Evolutionary conservation across 495 filamentous ascomycete genomes (phyloP), one percentile per base, ranked within the genome.

Genomic region (Hyaloscypha hepaticicola): DNA sequence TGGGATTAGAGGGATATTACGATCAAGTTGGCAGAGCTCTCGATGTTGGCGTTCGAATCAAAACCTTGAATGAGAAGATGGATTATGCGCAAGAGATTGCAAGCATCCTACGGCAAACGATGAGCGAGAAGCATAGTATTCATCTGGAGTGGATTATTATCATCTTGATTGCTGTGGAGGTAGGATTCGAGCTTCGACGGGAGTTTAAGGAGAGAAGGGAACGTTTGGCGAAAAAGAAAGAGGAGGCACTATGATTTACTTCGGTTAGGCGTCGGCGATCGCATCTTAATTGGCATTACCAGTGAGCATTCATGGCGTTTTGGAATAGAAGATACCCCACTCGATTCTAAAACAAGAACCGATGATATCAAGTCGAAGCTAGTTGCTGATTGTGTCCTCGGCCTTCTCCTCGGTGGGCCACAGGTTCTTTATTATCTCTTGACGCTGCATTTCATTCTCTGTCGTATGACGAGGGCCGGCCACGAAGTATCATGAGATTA

Each of bases 141-240:
- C 78, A 90, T 48, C 77, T 99, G n/a, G 95, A 98, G 77, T 96
- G 92, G 93, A 93, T 96, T 72, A 97, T 99, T 69, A 99, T 99
- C 70, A 83, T 89, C 7, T 81, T 99, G 62, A 99, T 99, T 75
- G 85, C 90, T 0, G 88, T 98, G 45, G 95, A 99, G 76, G 93
- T 97, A 22, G 70, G 65, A 0, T 72, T 85, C 69, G 82, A 80
- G 70, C 70, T 85, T 63, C 72, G 82, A 58, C 75, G 77, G 57
- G 70, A 82, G 25, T 83, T 78, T 66, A 79, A 78, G 63, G 81
- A 84, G 41, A 68, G 61, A 33, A 65, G 55, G 25, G 61, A 48
- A 26, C 50, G 62, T 24, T 22, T 60, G 27, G 60, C 61, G 52
- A 60, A 61, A 29, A 52, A 27, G 12, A 50, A 34, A 29, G 52